These are phyloP conservation scores for Zygoascus meyerae DNA, from an alignment of 1,139 yeast species.

Conservation along the genomic window DNA sequence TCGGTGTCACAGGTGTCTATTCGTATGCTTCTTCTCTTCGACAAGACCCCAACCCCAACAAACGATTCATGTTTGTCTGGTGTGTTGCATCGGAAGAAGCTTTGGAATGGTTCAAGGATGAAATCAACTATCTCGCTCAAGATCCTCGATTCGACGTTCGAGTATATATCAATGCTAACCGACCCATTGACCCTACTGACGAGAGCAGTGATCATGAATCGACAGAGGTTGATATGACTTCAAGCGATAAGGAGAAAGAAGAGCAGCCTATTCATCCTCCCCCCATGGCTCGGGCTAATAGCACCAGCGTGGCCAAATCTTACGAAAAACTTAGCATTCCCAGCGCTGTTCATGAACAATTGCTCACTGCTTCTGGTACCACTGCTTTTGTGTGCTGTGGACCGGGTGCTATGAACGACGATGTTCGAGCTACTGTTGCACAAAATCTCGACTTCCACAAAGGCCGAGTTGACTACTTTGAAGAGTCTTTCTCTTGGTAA, in stretches of 20 bases:
- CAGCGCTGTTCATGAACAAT: slow-evolving; percentile 10
- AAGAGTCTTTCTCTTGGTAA: slow-evolving; percentile 37
- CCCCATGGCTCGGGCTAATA: slow-evolving; percentile 1
- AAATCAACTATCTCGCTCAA: slow-evolving; percentile 13
- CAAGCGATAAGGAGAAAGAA: not conserved
- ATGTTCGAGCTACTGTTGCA: slow-evolving; percentile 40
- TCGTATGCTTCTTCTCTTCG: slow-evolving; percentile 24
- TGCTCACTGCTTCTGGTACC: slow-evolving; percentile 10
- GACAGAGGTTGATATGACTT: not conserved
- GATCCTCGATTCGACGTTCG: slow-evolving; percentile 12
- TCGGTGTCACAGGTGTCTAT: slow-evolving; percentile 55
- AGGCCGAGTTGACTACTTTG: slow-evolving; percentile 33
- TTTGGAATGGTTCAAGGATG: slow-evolving; percentile 19
- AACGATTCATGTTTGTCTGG: slow-evolving; percentile 19
- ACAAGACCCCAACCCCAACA: slow-evolving; percentile 25
- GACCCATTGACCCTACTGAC: not conserved
- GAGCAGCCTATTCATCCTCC: slow-evolving; percentile 2
- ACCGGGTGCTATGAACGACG: slow-evolving; percentile 24
- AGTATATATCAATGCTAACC: slow-evolving; percentile 6
- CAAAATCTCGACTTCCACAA: slow-evolving; percentile 14
- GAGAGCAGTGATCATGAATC: not conserved
- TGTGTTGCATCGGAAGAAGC: slow-evolving; percentile 15
- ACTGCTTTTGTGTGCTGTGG: slow-evolving; percentile 23
- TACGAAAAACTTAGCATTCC: slow-evolving; percentile 9
- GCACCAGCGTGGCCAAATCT: not conserved